A percentile compares a stretch with the other conserved stretches of the same genome.
phyloP scores from a whole-genome alignment of 768 basidiomycete species.

The Boletus subcaerulescens region DNA sequence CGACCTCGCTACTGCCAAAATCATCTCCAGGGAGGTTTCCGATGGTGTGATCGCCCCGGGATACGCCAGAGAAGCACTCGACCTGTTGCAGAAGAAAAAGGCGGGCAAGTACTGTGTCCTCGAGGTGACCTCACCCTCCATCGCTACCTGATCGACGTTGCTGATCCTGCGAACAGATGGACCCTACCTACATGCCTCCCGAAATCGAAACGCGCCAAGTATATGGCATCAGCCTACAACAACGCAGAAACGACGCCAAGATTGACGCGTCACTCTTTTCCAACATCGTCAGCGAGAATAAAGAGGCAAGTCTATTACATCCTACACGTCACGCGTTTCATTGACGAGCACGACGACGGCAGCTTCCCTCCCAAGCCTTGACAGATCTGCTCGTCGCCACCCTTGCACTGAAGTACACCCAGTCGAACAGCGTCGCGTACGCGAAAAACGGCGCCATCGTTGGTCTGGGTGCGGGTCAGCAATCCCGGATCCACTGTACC shows the following conservation, averaged over 20 bases:
- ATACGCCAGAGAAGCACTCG: conserved; percentile 83
- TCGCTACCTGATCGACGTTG: not conserved
- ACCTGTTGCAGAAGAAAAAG: conserved; percentile 93
- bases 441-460: conserved; percentile 89
- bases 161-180: conserved; percentile 58
- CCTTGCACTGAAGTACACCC: conserved; percentile 96
- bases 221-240: conserved; percentile 87
- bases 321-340: not conserved
- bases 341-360: conserved; percentile 1
- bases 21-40: too few species aligned
- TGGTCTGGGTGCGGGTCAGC: conserved; percentile 96
- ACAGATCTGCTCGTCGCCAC: conserved; percentile 97
- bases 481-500: conserved; percentile 99
- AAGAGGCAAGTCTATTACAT: conserved; percentile 52
- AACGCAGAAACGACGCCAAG: conserved; percentile 86
- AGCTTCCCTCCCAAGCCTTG: conserved; percentile 75
- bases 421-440: conserved; percentile 98
- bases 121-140: conserved; percentile 49
- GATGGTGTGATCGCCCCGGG: too few species aligned
- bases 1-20: too few species aligned
- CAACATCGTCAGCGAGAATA: conserved; percentile 88
- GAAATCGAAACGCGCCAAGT: conserved; percentile 92
- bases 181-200: conserved; percentile 76
- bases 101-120: conserved; percentile 98
- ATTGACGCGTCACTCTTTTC: conserved; percentile 77